A percentile compares a stretch with the other conserved stretches of the same genome.
phyloP scores from a whole-genome alignment of 2,329 filamentous ascomycete genomes.

The Talaromyces sp. region DNA sequence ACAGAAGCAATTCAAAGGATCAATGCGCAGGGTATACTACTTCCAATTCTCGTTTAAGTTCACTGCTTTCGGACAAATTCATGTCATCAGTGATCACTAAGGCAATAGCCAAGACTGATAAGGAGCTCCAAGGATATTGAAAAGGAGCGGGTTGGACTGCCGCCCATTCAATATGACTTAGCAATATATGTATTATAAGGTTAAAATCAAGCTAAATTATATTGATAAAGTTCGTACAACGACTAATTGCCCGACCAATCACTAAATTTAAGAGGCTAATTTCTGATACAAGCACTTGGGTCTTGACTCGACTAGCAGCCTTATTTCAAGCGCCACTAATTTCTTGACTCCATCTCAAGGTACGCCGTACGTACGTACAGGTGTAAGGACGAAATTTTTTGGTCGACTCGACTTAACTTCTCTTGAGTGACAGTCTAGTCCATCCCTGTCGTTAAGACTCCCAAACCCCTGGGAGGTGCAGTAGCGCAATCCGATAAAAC shows the following conservation, averaged over 20 bases:
- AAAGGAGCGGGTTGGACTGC: not conserved
- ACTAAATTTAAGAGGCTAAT: not conserved
- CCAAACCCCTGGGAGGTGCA: constrained; percentile 14
- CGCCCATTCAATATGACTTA: not conserved
- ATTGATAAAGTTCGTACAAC: not conserved
- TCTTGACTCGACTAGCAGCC: not conserved
- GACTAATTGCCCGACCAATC: not conserved
- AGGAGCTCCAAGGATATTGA: not conserved
- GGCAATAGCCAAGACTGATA: not conserved
- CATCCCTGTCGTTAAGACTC: not conserved
- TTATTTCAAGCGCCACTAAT: not conserved
- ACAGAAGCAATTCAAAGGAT: not conserved
- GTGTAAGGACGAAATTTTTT: not conserved
- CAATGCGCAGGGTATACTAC: not conserved
- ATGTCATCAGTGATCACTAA: not conserved
- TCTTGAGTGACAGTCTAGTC: not conserved
- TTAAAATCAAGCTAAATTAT: not conserved
- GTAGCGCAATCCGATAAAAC: constrained; percentile 8
- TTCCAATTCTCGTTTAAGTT: not conserved
- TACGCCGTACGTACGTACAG: not conserved
- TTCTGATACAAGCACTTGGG: not conserved
- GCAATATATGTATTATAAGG: not conserved
- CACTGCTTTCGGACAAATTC: not conserved
- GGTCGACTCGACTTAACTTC: not conserved
- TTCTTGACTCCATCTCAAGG: not conserved